These are phyloP conservation scores for Epichloe gansuensis DNA, from an alignment of 2,329 filamentous ascomycete genomes.

Conservation along the genomic window DNA sequence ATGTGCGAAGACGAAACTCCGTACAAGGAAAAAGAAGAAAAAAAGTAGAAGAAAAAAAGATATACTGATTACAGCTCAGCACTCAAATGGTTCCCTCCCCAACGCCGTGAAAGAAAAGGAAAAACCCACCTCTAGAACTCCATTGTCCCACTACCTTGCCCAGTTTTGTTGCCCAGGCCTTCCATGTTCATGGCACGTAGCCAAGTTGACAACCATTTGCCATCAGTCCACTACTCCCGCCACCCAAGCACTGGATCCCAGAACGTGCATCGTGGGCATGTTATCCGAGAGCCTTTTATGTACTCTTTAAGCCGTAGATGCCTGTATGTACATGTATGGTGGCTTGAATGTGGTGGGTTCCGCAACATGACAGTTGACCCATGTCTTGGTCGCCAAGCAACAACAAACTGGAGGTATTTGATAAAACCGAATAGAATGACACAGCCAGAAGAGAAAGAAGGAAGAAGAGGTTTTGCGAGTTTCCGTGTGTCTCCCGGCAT, in stretches of 20 bases:
- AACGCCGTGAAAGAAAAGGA: too few species aligned
- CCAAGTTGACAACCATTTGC: background rate
- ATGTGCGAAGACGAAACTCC: too few species aligned
- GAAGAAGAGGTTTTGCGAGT: too few species aligned
- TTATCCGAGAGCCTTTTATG: background rate
- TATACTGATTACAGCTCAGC: too few species aligned
- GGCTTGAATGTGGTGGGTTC: background rate
- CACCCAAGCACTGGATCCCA: background rate
- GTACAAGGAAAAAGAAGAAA: background rate
- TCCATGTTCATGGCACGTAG: background rate
- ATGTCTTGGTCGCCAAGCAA: background rate
- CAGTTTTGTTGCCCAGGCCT: too few species aligned
- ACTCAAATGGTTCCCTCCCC: too few species aligned
- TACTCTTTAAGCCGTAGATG: background rate
- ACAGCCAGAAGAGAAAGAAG: too few species aligned
- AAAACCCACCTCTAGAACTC: too few species aligned
- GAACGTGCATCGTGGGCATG: background rate
- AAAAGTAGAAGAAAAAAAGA: too few species aligned
- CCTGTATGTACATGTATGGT: background rate
- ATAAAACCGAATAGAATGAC: too few species aligned
- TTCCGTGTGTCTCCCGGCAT: background rate
- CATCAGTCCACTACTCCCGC: conserved; percentile 1
- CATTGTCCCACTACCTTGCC: too few species aligned
- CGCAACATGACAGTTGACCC: background rate
- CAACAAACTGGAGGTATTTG: background rate